These are phyloP conservation scores for Wickerhamomyces ciferrii DNA, from an alignment of 805 yeast genomes.

Conservation along the genomic window DNA sequence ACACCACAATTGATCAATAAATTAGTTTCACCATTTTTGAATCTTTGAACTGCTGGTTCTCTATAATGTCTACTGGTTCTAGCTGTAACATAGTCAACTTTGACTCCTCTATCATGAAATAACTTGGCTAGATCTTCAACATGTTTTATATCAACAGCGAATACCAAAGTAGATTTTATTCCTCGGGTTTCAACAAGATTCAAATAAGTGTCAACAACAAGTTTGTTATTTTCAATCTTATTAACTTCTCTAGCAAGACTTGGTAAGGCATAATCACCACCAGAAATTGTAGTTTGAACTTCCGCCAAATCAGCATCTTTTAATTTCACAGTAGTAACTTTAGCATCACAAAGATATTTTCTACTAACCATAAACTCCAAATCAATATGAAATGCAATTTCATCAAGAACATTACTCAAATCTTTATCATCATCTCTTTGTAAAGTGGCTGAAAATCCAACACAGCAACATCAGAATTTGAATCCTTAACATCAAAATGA, in stretches of 20 bases:
- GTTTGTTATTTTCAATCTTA: slow-evolving; percentile 44
- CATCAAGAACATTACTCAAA: slow-evolving; percentile 57
- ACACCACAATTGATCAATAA: slow-evolving; percentile 86
- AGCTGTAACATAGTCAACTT: slow-evolving; percentile 70
- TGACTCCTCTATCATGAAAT: slow-evolving; percentile 55
- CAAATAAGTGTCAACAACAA: slow-evolving; percentile 49
- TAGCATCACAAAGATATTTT: slow-evolving; percentile 66
- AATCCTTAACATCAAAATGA: slow-evolving; percentile 37
- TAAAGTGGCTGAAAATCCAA: slow-evolving; percentile 92
- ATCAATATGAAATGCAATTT: slow-evolving; percentile 65
- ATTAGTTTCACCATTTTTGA: slow-evolving; percentile 54
- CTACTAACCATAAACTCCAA: slow-evolving; percentile 61
- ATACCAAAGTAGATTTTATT: slow-evolving; percentile 63
- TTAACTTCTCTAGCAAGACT: slow-evolving; percentile 53
- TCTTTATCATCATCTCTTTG: slow-evolving; percentile 68
- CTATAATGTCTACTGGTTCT: slow-evolving; percentile 51
- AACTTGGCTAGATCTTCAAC: slow-evolving; percentile 45
- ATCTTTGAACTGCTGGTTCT: slow-evolving; percentile 45
- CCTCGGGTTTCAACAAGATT: slow-evolving; percentile 32
- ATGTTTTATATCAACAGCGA: slow-evolving; percentile 73
- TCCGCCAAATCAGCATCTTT: slow-evolving; percentile 38
- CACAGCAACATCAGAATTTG: slow-evolving; percentile 45
- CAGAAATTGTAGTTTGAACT: slow-evolving; percentile 14
- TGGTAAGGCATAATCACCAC: slow-evolving; percentile 50
- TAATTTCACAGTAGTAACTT: slow-evolving; percentile 49